phyloP scores from a whole-genome alignment of 2,329 filamentous ascomycete genomes.

The Allantophomopsis lycopodina region DNA sequence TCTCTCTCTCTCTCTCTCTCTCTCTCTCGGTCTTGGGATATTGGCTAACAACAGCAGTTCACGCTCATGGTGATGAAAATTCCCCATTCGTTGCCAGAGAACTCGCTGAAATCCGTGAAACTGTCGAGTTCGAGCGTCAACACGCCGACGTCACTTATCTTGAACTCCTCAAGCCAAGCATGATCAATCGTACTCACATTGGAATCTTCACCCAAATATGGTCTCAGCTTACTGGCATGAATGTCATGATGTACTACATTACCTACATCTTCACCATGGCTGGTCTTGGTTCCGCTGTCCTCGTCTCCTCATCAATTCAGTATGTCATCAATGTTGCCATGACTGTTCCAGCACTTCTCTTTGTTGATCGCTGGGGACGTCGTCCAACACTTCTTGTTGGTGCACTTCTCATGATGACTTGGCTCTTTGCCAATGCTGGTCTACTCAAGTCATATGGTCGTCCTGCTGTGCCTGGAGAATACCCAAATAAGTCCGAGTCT shows the following conservation, averaged over 20 bases:
- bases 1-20: too few species aligned
- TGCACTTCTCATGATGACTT: slow-evolving; percentile 21
- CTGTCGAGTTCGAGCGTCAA: slow-evolving; percentile 58
- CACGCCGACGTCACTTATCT: slow-evolving; percentile 57
- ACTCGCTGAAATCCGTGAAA: slow-evolving; percentile 58
- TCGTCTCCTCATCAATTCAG: slow-evolving; percentile 56
- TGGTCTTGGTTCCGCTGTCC: slow-evolving; percentile 42
- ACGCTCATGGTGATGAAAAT: slow-evolving; percentile 50
- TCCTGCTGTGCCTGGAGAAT: slow-evolving; percentile 18
- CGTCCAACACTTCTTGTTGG: slow-evolving; percentile 53
- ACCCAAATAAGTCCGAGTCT: slow-evolving; percentile 26
- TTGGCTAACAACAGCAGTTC: slow-evolving; percentile 28
- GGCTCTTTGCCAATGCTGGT: slow-evolving; percentile 30
- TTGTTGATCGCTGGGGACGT: slow-evolving; percentile 64
- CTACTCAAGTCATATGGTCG: slow-evolving; percentile 28
- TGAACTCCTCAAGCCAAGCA: slow-evolving; percentile 60
- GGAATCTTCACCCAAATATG: slow-evolving; percentile 64
- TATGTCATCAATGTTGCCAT: slow-evolving; percentile 71
- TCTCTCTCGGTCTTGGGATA: not conserved
- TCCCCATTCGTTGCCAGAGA: slow-evolving; percentile 55
- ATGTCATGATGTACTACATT: slow-evolving; percentile 42
- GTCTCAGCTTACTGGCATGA: slow-evolving; percentile 67
- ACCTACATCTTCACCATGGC: slow-evolving; percentile 59
- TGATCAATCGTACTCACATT: slow-evolving; percentile 60
- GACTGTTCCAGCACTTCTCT: slow-evolving; percentile 65